These are phyloP conservation scores for Diaporthe citriasiana DNA, from an alignment of 2,329 filamentous ascomycete species.

Conservation along the genomic window DNA sequence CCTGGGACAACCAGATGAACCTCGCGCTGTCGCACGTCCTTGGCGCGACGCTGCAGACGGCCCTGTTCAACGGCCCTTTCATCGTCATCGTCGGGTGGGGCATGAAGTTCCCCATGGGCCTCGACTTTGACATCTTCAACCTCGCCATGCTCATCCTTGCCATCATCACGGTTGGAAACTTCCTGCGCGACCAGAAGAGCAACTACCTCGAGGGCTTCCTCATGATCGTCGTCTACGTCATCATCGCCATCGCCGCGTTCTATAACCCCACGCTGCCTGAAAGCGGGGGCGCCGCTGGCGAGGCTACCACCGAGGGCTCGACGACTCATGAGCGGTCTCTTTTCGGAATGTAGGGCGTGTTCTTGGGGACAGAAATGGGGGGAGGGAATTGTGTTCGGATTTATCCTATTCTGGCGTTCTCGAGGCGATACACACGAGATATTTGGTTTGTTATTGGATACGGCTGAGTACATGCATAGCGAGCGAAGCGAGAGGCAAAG, in stretches of 20 bases:
- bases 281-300: not conserved
- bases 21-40: constrained; percentile 88
- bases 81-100: constrained; percentile 89
- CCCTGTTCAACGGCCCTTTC: constrained; percentile 87
- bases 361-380: not conserved
- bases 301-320: constrained; percentile 1
- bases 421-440: not conserved
- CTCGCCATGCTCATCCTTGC: constrained; percentile 84
- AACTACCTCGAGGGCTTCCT: constrained; percentile 92
- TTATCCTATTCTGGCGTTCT: not conserved
- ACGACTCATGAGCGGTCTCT: constrained; percentile 11
- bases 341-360: not conserved
- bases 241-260: constrained; percentile 71
- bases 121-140: constrained; percentile 91
- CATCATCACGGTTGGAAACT: constrained; percentile 89
- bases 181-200: constrained; percentile 87
- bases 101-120: constrained; percentile 76
- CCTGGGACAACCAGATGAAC: constrained; percentile 87
- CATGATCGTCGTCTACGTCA: constrained; percentile 77
- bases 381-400: not conserved
- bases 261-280: constrained; percentile 65
- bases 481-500: constrained; percentile 8
- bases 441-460: constrained; percentile 11
- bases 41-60: constrained; percentile 89
- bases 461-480: constrained; percentile 25